Base-by-base conservation (phyloP, 164 flowering plant species). In the Chimonanthus praecox region DNA sequence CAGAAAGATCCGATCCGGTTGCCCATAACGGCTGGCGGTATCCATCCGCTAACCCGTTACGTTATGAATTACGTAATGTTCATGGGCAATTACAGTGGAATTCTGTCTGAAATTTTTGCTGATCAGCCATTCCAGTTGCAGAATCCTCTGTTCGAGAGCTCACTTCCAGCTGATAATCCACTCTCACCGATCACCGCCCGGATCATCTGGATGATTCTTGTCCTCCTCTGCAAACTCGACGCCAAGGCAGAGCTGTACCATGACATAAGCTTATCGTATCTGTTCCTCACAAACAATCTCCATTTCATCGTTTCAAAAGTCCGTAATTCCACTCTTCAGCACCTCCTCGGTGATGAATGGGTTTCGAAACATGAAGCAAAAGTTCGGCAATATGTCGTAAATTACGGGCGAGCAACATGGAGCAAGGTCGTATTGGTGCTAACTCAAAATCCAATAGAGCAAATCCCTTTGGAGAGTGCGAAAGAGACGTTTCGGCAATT, bases 251-350 rank as follows among this genome's bases (percentile, higher is more conserved):
- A 82, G 65, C 86, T 67, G 2, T 85, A 85, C 91, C 83, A 79
- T 33, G 90, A 88, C 77, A 83, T 75, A 0, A 74, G 91, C 0
- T n/a, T 83, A 1, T 76, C 91, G 0, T 87, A 89, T 45, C 85
- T 91, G 18, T 91, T 91, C 85, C 74, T 89, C 6, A 82, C 86
- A 1, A 91, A 89, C 86, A 91, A 91, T 77, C 90, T 88, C 49
- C 78, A 84, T 61, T 84, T 85, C 82, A 78, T 88, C 7, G 51
- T 89, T 54, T n/a, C 72, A 20, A 80, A 78, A 67, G 89, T 85
- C 63, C 82, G 78, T 0, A 50, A 76, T 0, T 89, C 90, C 60
- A 78, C 86, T 43, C 89, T 91, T 4, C 77, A 69, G 61, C 78
- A 70, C 68, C 44, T 89, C 5, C 87, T 91, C 47, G 92, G 94